A percentile compares a stretch with the other conserved stretches of the same genome.
Evolutionary conservation across 2,329 filamentous ascomycete species (phyloP).

Genomic region (Apiospora pterosperma): DNA sequence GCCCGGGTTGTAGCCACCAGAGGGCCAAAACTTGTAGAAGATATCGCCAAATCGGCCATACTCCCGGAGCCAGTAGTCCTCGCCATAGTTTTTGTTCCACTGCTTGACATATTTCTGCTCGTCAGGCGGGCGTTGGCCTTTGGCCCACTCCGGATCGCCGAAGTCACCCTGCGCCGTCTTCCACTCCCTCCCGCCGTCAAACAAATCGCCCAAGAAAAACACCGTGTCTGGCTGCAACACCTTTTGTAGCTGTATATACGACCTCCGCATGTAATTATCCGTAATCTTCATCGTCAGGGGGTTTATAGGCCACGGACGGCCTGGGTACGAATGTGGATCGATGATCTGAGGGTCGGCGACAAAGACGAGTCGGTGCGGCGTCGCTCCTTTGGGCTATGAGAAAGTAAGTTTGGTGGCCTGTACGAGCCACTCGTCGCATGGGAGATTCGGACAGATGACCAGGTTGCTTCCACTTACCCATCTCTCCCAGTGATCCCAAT

Average conservation of each 20-base stretch:
- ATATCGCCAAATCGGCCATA: slow-evolving; percentile 83
- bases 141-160: slow-evolving; percentile 57
- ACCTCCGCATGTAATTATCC: slow-evolving; percentile 84
- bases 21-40: slow-evolving; percentile 70
- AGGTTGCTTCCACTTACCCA: slow-evolving; percentile 61
- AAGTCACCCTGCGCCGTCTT: slow-evolving; percentile 63
- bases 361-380: slow-evolving; percentile 79
- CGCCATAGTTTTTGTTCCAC: slow-evolving; percentile 73
- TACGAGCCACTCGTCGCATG: background rate
- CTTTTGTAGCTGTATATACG: slow-evolving; percentile 75
- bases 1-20: slow-evolving; percentile 50
- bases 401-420: slow-evolving; percentile 4
- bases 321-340: slow-evolving; percentile 92
- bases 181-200: slow-evolving; percentile 96
- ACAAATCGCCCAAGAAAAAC: slow-evolving; percentile 89
- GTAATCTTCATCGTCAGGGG: slow-evolving; percentile 60
- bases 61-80: slow-evolving; percentile 82
- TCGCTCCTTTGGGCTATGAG: slow-evolving; percentile 67
- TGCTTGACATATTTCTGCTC: slow-evolving; percentile 57
- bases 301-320: slow-evolving; percentile 61
- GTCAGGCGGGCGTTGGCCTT: slow-evolving; percentile 43
- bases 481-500: slow-evolving; percentile 85
- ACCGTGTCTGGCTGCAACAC: slow-evolving; percentile 80
- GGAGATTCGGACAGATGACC: background rate
- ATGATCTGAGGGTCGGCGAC: slow-evolving; percentile 90